Percentiles rank a stretch among this genome's conserved stretches.
These are phyloP conservation scores for Epithele typhae DNA, from an alignment of 768 basidiomycete species.

Conservation along the genomic window DNA sequence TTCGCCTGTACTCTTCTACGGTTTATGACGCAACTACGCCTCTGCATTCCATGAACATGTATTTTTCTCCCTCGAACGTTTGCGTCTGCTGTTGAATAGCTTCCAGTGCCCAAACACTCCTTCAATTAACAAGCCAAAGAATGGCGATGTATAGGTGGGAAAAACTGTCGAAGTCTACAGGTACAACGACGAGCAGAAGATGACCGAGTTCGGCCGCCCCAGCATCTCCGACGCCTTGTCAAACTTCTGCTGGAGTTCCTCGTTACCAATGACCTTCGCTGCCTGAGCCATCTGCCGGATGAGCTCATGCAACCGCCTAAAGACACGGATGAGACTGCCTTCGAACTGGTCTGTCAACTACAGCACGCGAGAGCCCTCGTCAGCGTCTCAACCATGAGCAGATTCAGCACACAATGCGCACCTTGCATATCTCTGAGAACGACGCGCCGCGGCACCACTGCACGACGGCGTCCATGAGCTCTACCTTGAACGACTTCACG, in stretches of 20 bases:
- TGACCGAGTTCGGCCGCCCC: constrained; percentile 90
- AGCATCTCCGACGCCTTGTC: constrained; percentile 90
- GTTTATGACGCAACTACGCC: constrained; percentile 20
- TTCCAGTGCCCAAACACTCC: no score
- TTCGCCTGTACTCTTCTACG: constrained; percentile 25
- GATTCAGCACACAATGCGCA: constrained; percentile 25
- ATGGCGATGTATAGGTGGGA: not conserved
- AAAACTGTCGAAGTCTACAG: constrained; percentile 42
- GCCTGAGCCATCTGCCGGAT: constrained; percentile 95
- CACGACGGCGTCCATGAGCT: constrained; percentile 96
- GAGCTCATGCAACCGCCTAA: constrained; percentile 90
- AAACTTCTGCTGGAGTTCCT: constrained; percentile 91
- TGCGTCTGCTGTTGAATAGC: no score
- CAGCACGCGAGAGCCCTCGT: not conserved
- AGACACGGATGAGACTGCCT: constrained; percentile 93
- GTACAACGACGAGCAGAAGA: constrained; percentile 85
- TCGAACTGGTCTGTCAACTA: constrained; percentile 97
- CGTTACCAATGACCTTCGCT: constrained; percentile 95
- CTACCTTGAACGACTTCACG: constrained; percentile 94
- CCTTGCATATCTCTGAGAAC: constrained; percentile 96
- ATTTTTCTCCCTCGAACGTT: not conserved
- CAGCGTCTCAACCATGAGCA: not conserved
- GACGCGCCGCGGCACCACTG: constrained; percentile 99
- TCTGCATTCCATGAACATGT: constrained; percentile 10
- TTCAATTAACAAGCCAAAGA: not conserved